These are phyloP conservation scores for Penstemon eatonii DNA, from an alignment of 257 asterid species.

Conservation along the genomic window DNA sequence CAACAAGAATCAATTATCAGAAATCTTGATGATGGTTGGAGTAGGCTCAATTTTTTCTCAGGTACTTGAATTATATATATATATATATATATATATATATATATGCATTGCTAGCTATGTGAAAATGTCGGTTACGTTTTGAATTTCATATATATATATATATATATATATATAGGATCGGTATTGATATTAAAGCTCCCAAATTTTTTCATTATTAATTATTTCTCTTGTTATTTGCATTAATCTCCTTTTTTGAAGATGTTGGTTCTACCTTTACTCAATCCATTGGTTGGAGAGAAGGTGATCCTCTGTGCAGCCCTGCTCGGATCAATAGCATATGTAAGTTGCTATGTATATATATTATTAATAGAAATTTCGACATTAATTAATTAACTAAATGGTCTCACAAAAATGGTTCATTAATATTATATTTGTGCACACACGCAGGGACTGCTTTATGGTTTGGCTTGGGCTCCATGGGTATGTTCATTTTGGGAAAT, in stretches of 20 bases:
- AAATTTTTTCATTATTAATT: no score
- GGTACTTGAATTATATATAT: slow-evolving; percentile 44
- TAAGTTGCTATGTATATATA: slow-evolving; percentile 38
- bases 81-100: no score
- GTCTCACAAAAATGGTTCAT: slow-evolving; percentile 13
- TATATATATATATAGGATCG: neutral
- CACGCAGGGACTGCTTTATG: slow-evolving; percentile 86
- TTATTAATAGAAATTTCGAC: no score
- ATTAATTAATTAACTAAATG: slow-evolving; percentile 5
- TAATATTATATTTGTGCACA: slow-evolving; percentile 43
- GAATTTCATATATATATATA: neutral
- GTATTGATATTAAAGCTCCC: no score
- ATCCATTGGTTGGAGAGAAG: slow-evolving; percentile 82
- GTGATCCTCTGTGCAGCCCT: slow-evolving; percentile 71
- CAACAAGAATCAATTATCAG: slow-evolving; percentile 82
- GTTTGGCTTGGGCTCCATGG: slow-evolving; percentile 98
- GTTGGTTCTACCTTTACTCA: slow-evolving; percentile 76
- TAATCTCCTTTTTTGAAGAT: slow-evolving; percentile 46
- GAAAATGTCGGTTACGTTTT: neutral
- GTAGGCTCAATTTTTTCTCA: slow-evolving; percentile 88
- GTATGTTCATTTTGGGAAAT: slow-evolving; percentile 33
- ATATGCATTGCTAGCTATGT: neutral
- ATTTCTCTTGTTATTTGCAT: neutral
- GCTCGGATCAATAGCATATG: slow-evolving; percentile 71
- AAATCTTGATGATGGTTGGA: slow-evolving; percentile 84